These are phyloP conservation scores for Pyronema omphalodes DNA, from an alignment of 495 filamentous ascomycete genomes.

Conservation along the genomic window DNA sequence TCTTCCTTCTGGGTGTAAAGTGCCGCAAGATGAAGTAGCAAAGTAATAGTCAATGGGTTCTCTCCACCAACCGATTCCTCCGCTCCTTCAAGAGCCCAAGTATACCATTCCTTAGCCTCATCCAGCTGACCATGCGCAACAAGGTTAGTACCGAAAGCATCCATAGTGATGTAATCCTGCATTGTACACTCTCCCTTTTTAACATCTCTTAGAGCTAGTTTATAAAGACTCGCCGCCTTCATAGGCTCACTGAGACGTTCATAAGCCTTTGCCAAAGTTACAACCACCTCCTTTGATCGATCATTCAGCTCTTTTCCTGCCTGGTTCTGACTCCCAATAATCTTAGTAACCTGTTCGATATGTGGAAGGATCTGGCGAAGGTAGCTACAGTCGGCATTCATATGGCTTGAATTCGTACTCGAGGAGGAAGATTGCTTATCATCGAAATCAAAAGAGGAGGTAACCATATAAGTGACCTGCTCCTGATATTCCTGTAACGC, in stretches of 20 bases:
- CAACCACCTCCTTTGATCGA: not conserved
- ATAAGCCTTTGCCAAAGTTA: not conserved
- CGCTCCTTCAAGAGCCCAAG: not conserved
- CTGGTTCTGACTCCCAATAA: not conserved
- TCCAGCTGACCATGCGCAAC: not conserved
- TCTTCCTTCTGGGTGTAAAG: not conserved
- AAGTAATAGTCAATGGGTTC: not conserved
- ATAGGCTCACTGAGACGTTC: not conserved
- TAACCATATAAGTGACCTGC: not conserved
- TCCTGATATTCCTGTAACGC: not conserved
- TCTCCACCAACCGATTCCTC: not conserved
- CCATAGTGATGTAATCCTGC: conserved; percentile 1
- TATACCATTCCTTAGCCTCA: conserved; percentile 1
- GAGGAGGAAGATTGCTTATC: not conserved
- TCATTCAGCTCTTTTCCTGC: not conserved
- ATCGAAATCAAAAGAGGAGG: not conserved
- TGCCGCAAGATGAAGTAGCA: not conserved
- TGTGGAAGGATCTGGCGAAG: not conserved
- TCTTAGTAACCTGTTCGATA: not conserved
- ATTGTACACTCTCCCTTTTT: not conserved
- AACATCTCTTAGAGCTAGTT: not conserved
- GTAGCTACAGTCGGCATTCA: not conserved
- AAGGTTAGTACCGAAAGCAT: not conserved
- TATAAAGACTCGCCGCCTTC: not conserved
- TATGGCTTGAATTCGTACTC: too few relatives aligned